Base-by-base conservation (phyloP, 805 yeast genomes). In the Yamadazyma ubonensis region DNA sequence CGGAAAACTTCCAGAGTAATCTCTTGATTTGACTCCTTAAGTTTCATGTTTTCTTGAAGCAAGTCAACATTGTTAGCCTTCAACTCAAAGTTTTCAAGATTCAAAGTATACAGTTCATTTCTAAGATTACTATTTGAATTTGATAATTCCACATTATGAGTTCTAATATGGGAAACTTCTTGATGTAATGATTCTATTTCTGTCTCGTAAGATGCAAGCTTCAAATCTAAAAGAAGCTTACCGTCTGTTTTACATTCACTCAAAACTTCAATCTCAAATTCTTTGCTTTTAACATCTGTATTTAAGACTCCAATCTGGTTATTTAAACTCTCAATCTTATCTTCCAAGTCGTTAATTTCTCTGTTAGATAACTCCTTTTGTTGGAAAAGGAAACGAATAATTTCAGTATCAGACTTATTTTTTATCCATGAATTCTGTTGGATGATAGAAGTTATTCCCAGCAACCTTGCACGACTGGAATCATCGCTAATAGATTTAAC, bases 181-280 rank as follows among this genome's bases (percentile, higher is more conserved):
- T 35, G 23, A 19, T n/a, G 17, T 16, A 33, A 33, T 4, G 38
- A 25, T 27, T 35, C 38, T n/a, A 27, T 6, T n/a, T 35, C 38
- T n/a, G 16, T 16, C 11, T 26, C 15, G 5, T n/a, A 27, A 18
- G 27, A 17, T 4, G 38, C 19, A 21, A 12, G 17, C 11, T n/a
- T 35, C 32, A 35, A 16, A n/a, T 27, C 29, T n/a, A 26, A 27
- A 3, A 35, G 31, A 5, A 35, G 12, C 11, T 35, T 20, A 2
- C 22, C 14, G 25, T 35, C 38, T n/a, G 26, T 19, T 19, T 27
- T 25, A 20, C 30, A 19, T 14, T 35, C 38, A 17, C 12, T 35
- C 26, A 26, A 26, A 10, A 27, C 21, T 9, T 26, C 31, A 10
- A 35, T 25, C 19, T 35, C 38, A 35, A 35, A 35, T 4, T 35